Evolutionary conservation across 169 alveolate species (phyloP), one percentile per base, ranked within the genome.

Genomic region (Besnoitia besnoiti): DNA sequence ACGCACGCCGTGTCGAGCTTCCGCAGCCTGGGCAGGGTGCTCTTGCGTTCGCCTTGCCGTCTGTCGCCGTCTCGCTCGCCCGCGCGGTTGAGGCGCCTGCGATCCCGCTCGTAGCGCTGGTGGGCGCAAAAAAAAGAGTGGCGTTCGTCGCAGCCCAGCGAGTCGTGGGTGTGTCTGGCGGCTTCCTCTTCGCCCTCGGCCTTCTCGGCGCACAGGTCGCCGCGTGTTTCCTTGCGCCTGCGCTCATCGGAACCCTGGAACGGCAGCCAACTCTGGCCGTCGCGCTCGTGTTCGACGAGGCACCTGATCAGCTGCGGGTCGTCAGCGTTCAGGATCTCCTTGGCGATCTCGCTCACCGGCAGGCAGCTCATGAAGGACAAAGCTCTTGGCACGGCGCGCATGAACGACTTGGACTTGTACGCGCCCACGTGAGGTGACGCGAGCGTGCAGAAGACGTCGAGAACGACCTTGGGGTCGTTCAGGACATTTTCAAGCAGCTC

Each of bases 401-500:
- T 21, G 42, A 77, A 35, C 14, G 85, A 30, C 39, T 35, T 35
- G 85, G 85, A 77, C 27, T 77, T 77, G 85, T 77, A 77, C 39
- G 85, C 46, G 39, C 85, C 85, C n/a, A 77, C 85, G 30, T 77
- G 85, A 33, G 85, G 85, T 5, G 85, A 77, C 12, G 85, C 85
- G 39, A 77, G 85, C 30, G 85, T 77, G 35, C 85, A 77, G 35
- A 77, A 77, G 59, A 42, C 46, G 16, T 77, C 55, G 39, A 77
- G 33, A 19, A 24, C 0, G 39, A 77, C 37, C 19, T 77, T 77
- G 50, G 85, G 85, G 46, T 40, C 27, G 37, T 77, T 35, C 59
- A 77, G 30, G 16, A 30, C 14, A 51, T 16, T 77, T 33, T 10
- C 51, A 33, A 77, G 46, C 49, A 27, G 10, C 37, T 37, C 46